Base-by-base conservation (phyloP, 192 early-diverging fungal species). In the Linnemannia schmuckeri region DNA sequence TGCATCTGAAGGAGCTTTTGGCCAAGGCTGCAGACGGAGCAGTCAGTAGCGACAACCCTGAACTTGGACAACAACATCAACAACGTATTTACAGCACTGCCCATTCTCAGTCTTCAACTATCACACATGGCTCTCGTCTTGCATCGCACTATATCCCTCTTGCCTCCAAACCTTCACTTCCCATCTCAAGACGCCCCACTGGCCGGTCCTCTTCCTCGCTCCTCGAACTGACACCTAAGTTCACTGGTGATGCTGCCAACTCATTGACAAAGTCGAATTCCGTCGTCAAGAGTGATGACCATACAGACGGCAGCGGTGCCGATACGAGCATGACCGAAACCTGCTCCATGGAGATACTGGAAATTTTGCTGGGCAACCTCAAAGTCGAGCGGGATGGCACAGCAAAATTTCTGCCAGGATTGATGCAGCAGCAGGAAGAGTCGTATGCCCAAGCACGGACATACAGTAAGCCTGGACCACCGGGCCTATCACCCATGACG, bases 1-100 rank as follows among this genome's bases (percentile, higher is more conserved):
- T 79, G 1, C 79, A 81, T 70, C 70, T 86, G 13, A 42, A 77
- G 10, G 75, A 71, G 12, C 61, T 86, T 27, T 55, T 86, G 17
- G 49, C 77, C 10, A 69, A 71, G 47, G 80, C 74, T 4, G 9
- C 27, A 66, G 27, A 1, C 2, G 61, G 13, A 12, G 61, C 24
- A 27, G 5, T 20, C 18, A 5, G 17, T 2, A 20, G 3, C 18
- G 40, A n/a, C 22, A 42, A 41, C 17, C 2, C 24, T 5, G 41
- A 71, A 37, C 38, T 10, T 35, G 13, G 10, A 41, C 70, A 71
- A 71, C 38, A 38, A 24, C 70, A 37, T 2, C 37, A 37, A 37
- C 5, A 70, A 10, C 33, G 40, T 0, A 33, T 12, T 13, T 30
- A 30, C 13, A 15, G 30, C 30, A 33, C 61, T 1, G 30, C 12